These are phyloP conservation scores for Vinca minor DNA, from an alignment of 257 asterid species.

Conservation along the genomic window DNA sequence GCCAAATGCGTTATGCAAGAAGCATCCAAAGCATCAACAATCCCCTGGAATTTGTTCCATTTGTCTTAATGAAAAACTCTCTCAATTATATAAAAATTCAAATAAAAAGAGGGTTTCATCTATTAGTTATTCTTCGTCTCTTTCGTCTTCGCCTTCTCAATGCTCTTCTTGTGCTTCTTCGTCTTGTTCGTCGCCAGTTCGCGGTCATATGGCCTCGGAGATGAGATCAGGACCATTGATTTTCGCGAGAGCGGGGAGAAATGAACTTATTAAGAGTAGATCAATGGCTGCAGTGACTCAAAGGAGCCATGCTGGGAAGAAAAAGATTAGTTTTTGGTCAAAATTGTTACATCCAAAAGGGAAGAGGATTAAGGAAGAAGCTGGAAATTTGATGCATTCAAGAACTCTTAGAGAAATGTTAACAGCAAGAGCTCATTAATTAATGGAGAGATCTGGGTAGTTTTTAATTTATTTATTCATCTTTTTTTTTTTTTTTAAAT, in stretches of 20 bases:
- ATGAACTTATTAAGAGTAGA: slow-evolving; percentile 46
- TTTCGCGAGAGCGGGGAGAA: slow-evolving; percentile 15
- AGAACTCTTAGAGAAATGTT: slow-evolving; percentile 41
- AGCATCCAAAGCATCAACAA: slow-evolving; percentile 63
- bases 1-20: slow-evolving; percentile 33
- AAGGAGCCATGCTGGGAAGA: slow-evolving; percentile 19
- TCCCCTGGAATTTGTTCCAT: slow-evolving; percentile 69
- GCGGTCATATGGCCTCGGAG: slow-evolving; percentile 4
- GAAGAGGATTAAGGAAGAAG: slow-evolving; percentile 9
- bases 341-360: slow-evolving; percentile 33
- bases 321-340: slow-evolving; percentile 59
- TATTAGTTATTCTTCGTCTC: slow-evolving; percentile 28
- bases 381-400: slow-evolving; percentile 34
- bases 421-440: slow-evolving; percentile 17
- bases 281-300: slow-evolving; percentile 39
- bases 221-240: slow-evolving; percentile 17
- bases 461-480: not conserved
- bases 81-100: slow-evolving; percentile 17
- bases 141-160: slow-evolving; percentile 46
- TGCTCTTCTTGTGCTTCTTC: slow-evolving; percentile 44
- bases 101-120: not conserved
- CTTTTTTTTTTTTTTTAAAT: not conserved
- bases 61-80: slow-evolving; percentile 54
- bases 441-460: not conserved
- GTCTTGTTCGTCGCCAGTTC: slow-evolving; percentile 45